phyloP scores from a whole-genome alignment of 2,329 filamentous ascomycete genomes.

The Aureobasidium sp. region DNA sequence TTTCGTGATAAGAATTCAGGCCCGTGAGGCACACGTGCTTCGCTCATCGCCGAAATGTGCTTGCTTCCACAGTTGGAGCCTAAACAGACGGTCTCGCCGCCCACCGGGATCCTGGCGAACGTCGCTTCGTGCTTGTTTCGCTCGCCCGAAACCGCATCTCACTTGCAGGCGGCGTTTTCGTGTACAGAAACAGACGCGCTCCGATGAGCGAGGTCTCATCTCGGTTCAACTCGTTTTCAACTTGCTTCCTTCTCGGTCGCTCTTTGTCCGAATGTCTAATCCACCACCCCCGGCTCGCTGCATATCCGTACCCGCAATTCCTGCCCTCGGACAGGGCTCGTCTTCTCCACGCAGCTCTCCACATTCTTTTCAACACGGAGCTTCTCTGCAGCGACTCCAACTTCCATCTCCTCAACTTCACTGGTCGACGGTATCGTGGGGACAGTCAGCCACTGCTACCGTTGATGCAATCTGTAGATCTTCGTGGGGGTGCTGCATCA shows the following conservation, averaged over 20 bases:
- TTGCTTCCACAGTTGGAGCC: neutral
- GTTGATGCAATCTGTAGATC: neutral
- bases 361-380: neutral
- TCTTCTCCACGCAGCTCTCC: neutral
- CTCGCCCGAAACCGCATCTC: neutral
- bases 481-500: neutral
- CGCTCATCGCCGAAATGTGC: neutral
- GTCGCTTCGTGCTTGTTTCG: neutral
- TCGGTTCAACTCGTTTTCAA: slow-evolving; percentile 1
- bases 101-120: neutral
- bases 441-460: neutral
- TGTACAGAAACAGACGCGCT: neutral
- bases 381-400: neutral
- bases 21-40: neutral
- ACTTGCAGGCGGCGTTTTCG: neutral
- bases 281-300: neutral
- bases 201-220: neutral
- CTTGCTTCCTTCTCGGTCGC: neutral
- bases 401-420: neutral
- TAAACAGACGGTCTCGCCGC: neutral
- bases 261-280: neutral
- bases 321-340: neutral
- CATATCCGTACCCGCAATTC: neutral
- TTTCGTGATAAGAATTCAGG: neutral
- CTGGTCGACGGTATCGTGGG: neutral